Conservation (phyloP, 179 eudicot genomes). For the Beta macrorhiza region DNA sequence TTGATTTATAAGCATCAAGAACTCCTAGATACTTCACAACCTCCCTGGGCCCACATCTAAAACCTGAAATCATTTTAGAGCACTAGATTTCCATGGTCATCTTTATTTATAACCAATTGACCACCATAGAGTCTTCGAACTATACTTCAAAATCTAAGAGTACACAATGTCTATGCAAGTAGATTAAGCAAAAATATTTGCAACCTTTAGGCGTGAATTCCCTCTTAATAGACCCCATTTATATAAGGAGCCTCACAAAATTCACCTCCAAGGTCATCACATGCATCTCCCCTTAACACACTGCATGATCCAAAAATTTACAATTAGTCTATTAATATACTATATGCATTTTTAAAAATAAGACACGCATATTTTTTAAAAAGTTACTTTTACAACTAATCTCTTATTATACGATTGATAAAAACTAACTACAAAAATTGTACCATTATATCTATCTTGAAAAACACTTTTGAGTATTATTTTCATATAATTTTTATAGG, state of each 20-base stretch:
- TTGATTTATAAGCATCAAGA: too few relatives aligned
- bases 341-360: not conserved
- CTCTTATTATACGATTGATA: conserved; percentile 37
- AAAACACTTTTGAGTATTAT: too few relatives aligned
- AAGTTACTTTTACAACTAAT: not conserved
- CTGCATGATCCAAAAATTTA: conserved; percentile 25
- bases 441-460: too few relatives aligned
- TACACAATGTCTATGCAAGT: not conserved
- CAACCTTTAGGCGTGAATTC: not conserved
- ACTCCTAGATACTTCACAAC: too few relatives aligned
- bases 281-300: conserved; percentile 55
- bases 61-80: too few relatives aligned
- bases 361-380: too few relatives aligned
- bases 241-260: conserved; percentile 51
- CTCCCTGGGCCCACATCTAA: too few relatives aligned
- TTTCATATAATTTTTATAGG: too few relatives aligned
- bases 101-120: too few relatives aligned
- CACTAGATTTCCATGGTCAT: too few relatives aligned
- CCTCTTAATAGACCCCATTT: conserved; percentile 31
- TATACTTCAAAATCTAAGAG: not conserved
- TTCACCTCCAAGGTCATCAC: conserved; percentile 75
- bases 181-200: not conserved
- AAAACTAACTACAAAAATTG: too few relatives aligned
- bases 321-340: not conserved
- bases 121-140: too few relatives aligned